Conservation (phyloP, 2,329 filamentous ascomycete genomes). For the Neonectria hederae region DNA sequence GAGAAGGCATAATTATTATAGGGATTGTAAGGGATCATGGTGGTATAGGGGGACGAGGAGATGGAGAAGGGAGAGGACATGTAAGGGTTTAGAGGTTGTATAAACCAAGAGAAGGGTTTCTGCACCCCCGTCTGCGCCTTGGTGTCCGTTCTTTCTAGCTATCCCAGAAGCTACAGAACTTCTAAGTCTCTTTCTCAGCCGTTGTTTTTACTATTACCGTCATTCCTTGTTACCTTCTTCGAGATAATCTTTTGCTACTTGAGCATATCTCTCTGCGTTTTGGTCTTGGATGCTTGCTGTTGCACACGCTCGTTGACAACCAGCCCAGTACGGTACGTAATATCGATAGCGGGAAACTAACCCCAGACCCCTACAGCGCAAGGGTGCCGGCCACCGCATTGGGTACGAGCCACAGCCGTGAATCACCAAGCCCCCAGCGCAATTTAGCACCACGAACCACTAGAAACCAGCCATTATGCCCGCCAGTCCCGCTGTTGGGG, state of each 20-base stretch:
- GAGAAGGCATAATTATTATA: constrained; percentile 20
- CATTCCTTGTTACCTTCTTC: neutral
- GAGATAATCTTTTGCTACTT: neutral
- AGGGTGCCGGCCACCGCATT: constrained; percentile 12
- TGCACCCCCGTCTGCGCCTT: neutral
- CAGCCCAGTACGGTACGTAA: neutral
- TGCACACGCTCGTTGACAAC: neutral
- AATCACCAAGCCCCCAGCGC: neutral
- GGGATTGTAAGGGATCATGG: neutral
- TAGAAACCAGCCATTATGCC: constrained; percentile 33
- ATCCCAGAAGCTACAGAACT: neutral
- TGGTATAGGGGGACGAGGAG: constrained; percentile 3
- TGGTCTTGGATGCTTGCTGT: neutral
- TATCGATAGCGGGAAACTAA: constrained; percentile 21
- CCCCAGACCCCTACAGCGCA: constrained; percentile 6
- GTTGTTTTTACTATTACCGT: neutral
- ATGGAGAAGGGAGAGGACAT: constrained; percentile 11
- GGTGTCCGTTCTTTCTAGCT: neutral
- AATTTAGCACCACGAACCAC: constrained; percentile 9
- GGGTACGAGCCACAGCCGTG: constrained; percentile 11
- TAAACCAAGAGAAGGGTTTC: constrained; percentile 7
- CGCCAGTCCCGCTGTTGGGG: constrained; percentile 28
- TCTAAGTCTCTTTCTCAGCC: neutral
- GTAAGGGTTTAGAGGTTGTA: constrained; percentile 9
- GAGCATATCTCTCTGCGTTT: neutral